A percentile compares a stretch with the other conserved stretches of the same genome.
phyloP scores from a whole-genome alignment of 2,329 filamentous ascomycete genomes.

The Harringtonia lauricola region DNA sequence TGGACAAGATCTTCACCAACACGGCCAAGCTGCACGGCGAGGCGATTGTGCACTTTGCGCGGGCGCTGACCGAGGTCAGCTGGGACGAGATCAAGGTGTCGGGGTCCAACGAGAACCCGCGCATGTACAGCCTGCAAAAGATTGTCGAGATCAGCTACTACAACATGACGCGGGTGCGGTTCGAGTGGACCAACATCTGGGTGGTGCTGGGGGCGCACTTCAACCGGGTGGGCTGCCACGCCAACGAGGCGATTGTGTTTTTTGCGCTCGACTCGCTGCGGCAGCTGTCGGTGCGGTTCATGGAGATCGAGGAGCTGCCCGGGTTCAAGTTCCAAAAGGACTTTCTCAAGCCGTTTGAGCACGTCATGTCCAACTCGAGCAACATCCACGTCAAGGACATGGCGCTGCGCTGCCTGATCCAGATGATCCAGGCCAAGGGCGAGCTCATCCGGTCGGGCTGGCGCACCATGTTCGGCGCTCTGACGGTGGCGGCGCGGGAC shows the following conservation, averaged over 20 bases:
- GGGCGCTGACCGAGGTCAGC: conserved; percentile 85
- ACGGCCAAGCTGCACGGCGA: conserved; percentile 88
- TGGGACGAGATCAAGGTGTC: conserved; percentile 99
- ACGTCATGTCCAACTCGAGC: conserved; percentile 87
- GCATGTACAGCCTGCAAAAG: conserved; percentile 96
- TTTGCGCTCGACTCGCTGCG: conserved; percentile 93
- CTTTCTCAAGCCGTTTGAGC: conserved; percentile 95
- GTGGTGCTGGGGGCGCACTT: conserved; percentile 96
- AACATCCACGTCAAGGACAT: conserved; percentile 94
- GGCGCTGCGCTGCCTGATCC: conserved; percentile 88
- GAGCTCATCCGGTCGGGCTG: conserved; percentile 96
- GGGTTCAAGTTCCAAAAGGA: conserved; percentile 99
- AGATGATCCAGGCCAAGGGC: conserved; percentile 96
- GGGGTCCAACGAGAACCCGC: conserved; percentile 85
- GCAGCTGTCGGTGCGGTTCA: conserved; percentile 95
- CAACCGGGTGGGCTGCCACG: conserved; percentile 93
- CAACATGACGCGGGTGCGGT: conserved; percentile 97
- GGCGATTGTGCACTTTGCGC: conserved; percentile 91
- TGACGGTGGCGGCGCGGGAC: conserved; percentile 88
- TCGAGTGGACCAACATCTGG: conserved; percentile 98
- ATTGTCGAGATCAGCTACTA: conserved; percentile 98
- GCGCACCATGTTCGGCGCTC: conserved; percentile 99
- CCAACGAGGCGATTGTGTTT: conserved; percentile 93
- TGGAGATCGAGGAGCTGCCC: conserved; percentile 94
- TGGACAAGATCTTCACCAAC: conserved; percentile 94